Evolutionary conservation across 768 basidiomycete genomes (phyloP).

Genomic region (Lentinula aciculospora): DNA sequence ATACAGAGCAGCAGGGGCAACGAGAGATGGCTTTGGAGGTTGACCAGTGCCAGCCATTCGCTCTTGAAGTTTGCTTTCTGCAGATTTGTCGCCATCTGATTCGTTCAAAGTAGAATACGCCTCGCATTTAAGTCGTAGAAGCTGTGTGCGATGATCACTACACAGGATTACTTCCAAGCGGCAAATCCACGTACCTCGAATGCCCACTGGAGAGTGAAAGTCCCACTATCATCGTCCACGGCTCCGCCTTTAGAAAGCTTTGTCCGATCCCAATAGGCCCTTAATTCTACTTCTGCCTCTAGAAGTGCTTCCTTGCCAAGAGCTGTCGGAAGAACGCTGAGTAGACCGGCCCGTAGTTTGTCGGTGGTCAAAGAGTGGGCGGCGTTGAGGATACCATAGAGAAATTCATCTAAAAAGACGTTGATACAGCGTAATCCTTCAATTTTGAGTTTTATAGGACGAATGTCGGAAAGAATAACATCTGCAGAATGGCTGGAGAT

Average conservation of each 20-base stretch:
- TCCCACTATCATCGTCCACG: constrained; percentile 46
- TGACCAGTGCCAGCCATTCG: constrained; percentile 47
- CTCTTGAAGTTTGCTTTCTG: constrained; percentile 58
- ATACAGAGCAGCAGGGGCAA: constrained; percentile 84
- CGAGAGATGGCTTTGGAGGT: constrained; percentile 47
- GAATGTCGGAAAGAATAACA: constrained; percentile 86
- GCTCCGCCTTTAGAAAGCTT: constrained; percentile 25
- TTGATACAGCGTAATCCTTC: constrained; percentile 80
- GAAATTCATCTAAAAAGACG: constrained; percentile 77
- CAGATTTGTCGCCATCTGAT: constrained; percentile 65
- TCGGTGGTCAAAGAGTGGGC: constrained; percentile 70
- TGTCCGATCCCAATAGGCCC: constrained; percentile 84
- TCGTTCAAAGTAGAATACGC: constrained; percentile 85
- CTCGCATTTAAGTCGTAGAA: constrained; percentile 81
- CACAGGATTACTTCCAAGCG: constrained; percentile 6
- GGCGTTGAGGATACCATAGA: constrained; percentile 63
- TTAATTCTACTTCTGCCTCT: constrained; percentile 89
- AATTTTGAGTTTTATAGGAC: constrained; percentile 79
- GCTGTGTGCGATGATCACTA: constrained; percentile 30
- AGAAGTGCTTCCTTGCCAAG: constrained; percentile 89
- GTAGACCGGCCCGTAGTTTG: constrained; percentile 64
- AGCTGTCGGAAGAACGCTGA: constrained; percentile 69
- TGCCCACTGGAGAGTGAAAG: constrained; percentile 68
- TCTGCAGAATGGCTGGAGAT: constrained; percentile 83
- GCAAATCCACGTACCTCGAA: constrained; percentile 55